Percentiles rank a stretch among this genome's conserved stretches.
These are phyloP conservation scores for Fraxinus platypoda DNA, from an alignment of 305 asterid species.

Conservation along the genomic window DNA sequence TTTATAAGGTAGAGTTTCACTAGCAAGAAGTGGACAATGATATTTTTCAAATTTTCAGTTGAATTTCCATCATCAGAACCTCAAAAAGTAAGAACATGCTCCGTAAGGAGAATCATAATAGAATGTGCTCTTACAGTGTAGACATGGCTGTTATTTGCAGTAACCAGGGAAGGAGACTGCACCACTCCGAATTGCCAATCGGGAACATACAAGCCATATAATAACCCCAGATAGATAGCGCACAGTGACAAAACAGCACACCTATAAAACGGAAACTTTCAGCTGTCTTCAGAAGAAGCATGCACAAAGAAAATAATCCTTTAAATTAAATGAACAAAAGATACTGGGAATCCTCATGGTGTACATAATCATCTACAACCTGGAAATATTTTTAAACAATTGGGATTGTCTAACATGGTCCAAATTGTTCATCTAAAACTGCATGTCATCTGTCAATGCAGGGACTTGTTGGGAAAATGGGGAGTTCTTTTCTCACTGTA, in stretches of 20 bases:
- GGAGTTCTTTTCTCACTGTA: neutral
- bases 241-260: slow-evolving; percentile 39
- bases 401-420: slow-evolving; percentile 1
- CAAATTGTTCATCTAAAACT: neutral
- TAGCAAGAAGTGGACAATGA: neutral
- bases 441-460: neutral
- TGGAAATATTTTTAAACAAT: neutral
- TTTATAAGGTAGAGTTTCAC: neutral
- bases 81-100: neutral
- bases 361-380: neutral
- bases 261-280: slow-evolving; percentile 41
- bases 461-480: neutral
- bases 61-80: neutral
- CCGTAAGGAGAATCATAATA: neutral
- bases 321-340: neutral
- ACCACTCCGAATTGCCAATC: slow-evolving; percentile 58
- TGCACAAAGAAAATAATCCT: neutral
- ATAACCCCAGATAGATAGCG: slow-evolving; percentile 50
- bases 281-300: slow-evolving; percentile 15
- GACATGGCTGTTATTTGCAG: slow-evolving; percentile 33
- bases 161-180: slow-evolving; percentile 30
- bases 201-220: slow-evolving; percentile 71
- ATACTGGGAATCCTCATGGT: neutral
- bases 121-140: slow-evolving; percentile 40
- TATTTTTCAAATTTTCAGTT: neutral